Base-by-base conservation (phyloP, 139 green algal species). In the Chlorella sp. region DNA sequence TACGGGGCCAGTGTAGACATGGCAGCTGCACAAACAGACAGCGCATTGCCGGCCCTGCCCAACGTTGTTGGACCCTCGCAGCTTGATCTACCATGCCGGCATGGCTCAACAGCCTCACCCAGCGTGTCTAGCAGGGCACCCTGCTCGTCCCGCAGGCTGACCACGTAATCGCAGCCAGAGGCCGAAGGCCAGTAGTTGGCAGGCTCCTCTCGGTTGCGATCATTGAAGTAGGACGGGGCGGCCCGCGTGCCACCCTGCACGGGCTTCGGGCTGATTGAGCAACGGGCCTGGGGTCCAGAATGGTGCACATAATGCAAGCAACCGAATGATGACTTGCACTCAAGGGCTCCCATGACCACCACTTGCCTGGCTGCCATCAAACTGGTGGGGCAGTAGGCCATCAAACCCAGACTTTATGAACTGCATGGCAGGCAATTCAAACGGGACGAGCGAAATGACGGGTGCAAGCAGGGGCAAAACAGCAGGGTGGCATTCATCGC, bases 391-490 rank as follows among this genome's bases (percentile, higher is more conserved):
- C 32, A 94, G 84, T 71, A 93, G 85, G 32, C 90, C 90, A n/a
- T 79, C 26, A 68, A 98, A 98, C 18, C 90, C 90, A 32, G 91
- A 92, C n/a, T 91, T 87, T 36, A 97, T 73, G 74, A 97, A 97
- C 0, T 79, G 85, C 51, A 60, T 51, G 44, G 44, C 44, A 51
- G 44, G n/a, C n/a, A n/a, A n/a, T n/a, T n/a, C n/a, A n/a, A n/a
- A n/a, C n/a, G n/a, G n/a, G n/a, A n/a, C n/a, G n/a, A n/a, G n/a
- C n/a, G n/a, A n/a, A n/a, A n/a, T n/a, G n/a, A n/a, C n/a, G n/a
- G n/a, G n/a, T n/a, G n/a, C n/a, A n/a, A n/a, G n/a, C n/a, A n/a
- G n/a, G n/a, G n/a, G n/a, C n/a, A n/a, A n/a, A n/a, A n/a, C n/a
- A n/a, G n/a, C n/a, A 55, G 11, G 44, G 11, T 55, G 11, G 44